These are phyloP conservation scores for Aspergillus ochraceus DNA, from an alignment of 2,329 filamentous ascomycete genomes.

Conservation along the genomic window DNA sequence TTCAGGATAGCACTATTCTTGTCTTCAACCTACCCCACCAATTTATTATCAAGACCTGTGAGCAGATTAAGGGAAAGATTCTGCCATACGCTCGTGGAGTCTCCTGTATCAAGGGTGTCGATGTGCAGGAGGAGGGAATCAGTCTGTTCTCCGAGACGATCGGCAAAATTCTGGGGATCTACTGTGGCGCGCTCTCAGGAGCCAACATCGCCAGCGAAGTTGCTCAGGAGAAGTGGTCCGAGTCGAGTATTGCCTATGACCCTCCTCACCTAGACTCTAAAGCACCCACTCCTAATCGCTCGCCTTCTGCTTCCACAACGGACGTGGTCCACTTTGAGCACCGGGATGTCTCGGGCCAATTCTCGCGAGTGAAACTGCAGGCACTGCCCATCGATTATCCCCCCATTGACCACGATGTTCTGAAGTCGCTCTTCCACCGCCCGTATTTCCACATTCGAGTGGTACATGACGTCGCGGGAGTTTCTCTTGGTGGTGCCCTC, in stretches of 20 bases:
- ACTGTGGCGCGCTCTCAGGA: slow-evolving; percentile 91
- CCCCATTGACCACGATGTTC: slow-evolving; percentile 77
- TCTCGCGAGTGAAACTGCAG: slow-evolving; percentile 68
- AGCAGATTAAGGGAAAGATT: slow-evolving; percentile 82
- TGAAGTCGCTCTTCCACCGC: slow-evolving; percentile 86
- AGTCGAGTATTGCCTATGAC: slow-evolving; percentile 95
- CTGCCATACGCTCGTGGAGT: slow-evolving; percentile 89
- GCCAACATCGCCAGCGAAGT: slow-evolving; percentile 97
- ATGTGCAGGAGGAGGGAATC: slow-evolving; percentile 82
- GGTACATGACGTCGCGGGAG: slow-evolving; percentile 92
- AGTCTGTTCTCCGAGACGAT: slow-evolving; percentile 94
- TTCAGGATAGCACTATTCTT: slow-evolving; percentile 80
- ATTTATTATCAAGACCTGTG: slow-evolving; percentile 85
- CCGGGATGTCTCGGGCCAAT: slow-evolving; percentile 67
- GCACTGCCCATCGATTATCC: slow-evolving; percentile 80
- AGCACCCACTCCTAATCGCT: slow-evolving; percentile 62
- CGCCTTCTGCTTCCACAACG: slow-evolving; percentile 52
- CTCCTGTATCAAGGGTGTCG: slow-evolving; percentile 97
- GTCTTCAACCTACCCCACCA: slow-evolving; percentile 93
- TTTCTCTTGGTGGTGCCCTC: slow-evolving; percentile 88
- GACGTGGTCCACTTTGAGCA: slow-evolving; percentile 59
- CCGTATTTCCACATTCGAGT: slow-evolving; percentile 97
- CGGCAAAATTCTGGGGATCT: slow-evolving; percentile 85
- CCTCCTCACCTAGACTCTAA: slow-evolving; percentile 85
- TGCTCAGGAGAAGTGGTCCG: slow-evolving; percentile 91